Conservation (phyloP, 139 green algal species). For the Tetraselmis chui region DNA sequence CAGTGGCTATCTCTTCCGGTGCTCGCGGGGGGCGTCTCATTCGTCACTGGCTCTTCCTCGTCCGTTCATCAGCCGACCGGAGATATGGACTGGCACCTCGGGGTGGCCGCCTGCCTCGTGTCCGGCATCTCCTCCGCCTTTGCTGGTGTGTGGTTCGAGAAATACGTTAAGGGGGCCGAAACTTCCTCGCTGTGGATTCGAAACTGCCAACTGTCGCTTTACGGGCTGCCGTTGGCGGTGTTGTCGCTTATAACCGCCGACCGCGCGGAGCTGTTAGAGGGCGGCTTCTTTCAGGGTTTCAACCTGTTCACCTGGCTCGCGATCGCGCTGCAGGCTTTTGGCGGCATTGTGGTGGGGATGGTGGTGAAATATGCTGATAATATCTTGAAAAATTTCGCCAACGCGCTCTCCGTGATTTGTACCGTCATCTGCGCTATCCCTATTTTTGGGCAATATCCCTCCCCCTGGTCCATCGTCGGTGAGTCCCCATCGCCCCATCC, state of each 20-base stretch:
- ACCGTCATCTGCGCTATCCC: conserved; percentile 48
- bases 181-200: conserved; percentile 36
- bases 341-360: conserved; percentile 47
- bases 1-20: conserved; percentile 52
- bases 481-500: conserved; percentile 6
- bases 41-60: conserved; percentile 27
- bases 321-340: conserved; percentile 38
- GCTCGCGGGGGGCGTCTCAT: conserved; percentile 33
- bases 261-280: background rate
- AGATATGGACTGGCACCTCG: conserved; percentile 18
- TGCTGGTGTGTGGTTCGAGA: conserved; percentile 54
- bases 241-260: conserved; percentile 1
- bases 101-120: conserved; percentile 37
- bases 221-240: conserved; percentile 35
- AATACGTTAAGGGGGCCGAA: conserved; percentile 47
- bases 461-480: conserved; percentile 37
- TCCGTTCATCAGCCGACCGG: background rate
- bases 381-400: conserved; percentile 57
- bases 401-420: conserved; percentile 49
- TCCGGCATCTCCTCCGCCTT: conserved; percentile 47
- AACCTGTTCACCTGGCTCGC: conserved; percentile 2
- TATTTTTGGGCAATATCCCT: conserved; percentile 47
- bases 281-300: conserved; percentile 14
- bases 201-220: conserved; percentile 49
- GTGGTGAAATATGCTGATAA: conserved; percentile 58